Evolutionary conservation across 306 rosid genomes (phyloP).

Genomic region (Citrullus amarus): DNA sequence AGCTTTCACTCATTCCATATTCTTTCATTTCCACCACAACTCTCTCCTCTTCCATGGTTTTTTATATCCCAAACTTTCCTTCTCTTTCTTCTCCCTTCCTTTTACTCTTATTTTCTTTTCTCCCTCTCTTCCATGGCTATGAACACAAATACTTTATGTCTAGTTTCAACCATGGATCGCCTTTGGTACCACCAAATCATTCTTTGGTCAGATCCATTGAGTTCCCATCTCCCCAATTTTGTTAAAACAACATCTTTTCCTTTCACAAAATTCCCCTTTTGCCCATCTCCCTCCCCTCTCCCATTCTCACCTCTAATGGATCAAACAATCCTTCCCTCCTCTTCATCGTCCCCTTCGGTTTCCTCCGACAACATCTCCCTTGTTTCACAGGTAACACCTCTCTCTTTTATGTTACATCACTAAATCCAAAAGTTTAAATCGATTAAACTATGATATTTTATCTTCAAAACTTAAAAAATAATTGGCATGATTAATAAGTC

Average conservation of each 20-base stretch:
- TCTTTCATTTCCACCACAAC: slow-evolving; percentile 1
- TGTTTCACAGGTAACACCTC: not conserved
- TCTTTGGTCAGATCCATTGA: slow-evolving; percentile 39
- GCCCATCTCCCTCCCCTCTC: slow-evolving; percentile 21
- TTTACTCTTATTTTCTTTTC: not conserved
- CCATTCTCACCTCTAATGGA: not conserved
- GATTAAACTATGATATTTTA: no score
- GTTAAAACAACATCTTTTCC: slow-evolving; percentile 8
- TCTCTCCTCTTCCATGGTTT: slow-evolving; percentile 17
- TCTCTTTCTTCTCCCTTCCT: not conserved
- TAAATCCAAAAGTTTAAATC: no score
- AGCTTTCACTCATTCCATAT: not conserved
- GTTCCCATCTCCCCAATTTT: slow-evolving; percentile 7
- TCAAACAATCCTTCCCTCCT: not conserved
- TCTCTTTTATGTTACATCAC: not conserved
- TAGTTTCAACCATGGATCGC: slow-evolving; percentile 52
- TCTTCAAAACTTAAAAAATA: no score
- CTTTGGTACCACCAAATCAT: slow-evolving; percentile 71
- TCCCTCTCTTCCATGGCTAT: slow-evolving; percentile 30
- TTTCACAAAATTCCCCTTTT: slow-evolving; percentile 21
- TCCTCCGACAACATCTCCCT: not conserved
- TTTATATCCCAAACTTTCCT: slow-evolving; percentile 19
- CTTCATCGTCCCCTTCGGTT: not conserved
- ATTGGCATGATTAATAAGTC: no score
- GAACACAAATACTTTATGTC: slow-evolving; percentile 11